Evolutionary conservation across 371 early-diverging fungal species (phyloP).

Genomic region (Saksenaea vasiformis): DNA sequence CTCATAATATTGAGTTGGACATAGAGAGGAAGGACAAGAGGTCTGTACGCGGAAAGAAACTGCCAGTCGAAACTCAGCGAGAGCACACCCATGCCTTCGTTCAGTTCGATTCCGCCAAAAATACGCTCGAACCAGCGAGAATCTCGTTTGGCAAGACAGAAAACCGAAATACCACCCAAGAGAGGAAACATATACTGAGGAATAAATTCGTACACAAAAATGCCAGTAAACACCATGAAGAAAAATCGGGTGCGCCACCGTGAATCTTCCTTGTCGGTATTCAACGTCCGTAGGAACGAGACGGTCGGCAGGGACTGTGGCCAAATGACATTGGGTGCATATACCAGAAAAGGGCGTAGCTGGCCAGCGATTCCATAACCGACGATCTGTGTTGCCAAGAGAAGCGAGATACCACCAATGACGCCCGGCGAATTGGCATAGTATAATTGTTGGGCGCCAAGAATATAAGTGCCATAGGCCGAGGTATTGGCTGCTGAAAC

Average conservation of each 20-base stretch:
- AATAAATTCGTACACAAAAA: slow-evolving; percentile 49
- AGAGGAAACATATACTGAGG: slow-evolving; percentile 52
- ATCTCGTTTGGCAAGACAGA: slow-evolving; percentile 41
- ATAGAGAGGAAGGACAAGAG: slow-evolving; percentile 70
- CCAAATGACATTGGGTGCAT: slow-evolving; percentile 88
- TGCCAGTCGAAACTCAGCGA: slow-evolving; percentile 58
- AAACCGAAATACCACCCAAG: slow-evolving; percentile 52
- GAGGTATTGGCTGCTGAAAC: slow-evolving; percentile 40
- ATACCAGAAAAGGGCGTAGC: slow-evolving; percentile 76
- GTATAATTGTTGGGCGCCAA: slow-evolving; percentile 57
- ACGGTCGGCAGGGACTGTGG: slow-evolving; percentile 76
- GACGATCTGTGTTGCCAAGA: slow-evolving; percentile 70
- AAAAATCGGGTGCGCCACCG: slow-evolving; percentile 64
- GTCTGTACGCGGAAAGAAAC: slow-evolving; percentile 38
- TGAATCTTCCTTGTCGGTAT: slow-evolving; percentile 57
- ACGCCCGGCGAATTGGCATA: slow-evolving; percentile 46
- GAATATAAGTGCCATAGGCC: slow-evolving; percentile 55
- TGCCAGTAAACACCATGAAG: slow-evolving; percentile 40
- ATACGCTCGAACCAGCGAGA: slow-evolving; percentile 53
- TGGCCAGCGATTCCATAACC: slow-evolving; percentile 88
- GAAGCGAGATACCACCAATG: slow-evolving; percentile 49
- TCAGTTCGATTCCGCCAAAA: slow-evolving; percentile 48
- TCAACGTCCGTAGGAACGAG: slow-evolving; percentile 76
- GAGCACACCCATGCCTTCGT: slow-evolving; percentile 55
- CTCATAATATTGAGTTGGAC: slow-evolving; percentile 41